A percentile compares a stretch with the other conserved stretches of the same genome.
phyloP scores from a whole-genome alignment of 2,329 filamentous ascomycete genomes.

The Colletotrichum cuscutae region DNA sequence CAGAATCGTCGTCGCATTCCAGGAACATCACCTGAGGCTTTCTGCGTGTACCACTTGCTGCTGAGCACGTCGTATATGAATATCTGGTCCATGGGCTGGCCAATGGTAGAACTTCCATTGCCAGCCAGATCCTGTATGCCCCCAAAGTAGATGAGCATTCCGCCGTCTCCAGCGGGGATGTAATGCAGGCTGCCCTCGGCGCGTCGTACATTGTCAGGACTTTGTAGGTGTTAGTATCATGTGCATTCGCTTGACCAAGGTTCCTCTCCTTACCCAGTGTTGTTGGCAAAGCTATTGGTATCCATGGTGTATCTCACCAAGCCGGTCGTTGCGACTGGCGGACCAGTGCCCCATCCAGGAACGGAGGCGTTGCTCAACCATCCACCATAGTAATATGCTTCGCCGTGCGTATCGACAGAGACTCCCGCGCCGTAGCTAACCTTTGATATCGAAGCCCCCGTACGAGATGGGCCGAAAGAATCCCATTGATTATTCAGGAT shows the following conservation, averaged over 20 bases:
- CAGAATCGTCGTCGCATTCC: slow-evolving; percentile 67
- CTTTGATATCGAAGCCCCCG: slow-evolving; percentile 49
- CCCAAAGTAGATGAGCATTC: slow-evolving; percentile 71
- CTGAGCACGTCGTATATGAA: slow-evolving; percentile 70
- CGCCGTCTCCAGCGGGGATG: slow-evolving; percentile 67
- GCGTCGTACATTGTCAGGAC: slow-evolving; percentile 60
- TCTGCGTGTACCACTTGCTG: slow-evolving; percentile 69
- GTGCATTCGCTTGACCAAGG: neutral
- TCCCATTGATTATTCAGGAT: slow-evolving; percentile 67
- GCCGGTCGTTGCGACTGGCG: slow-evolving; percentile 58
- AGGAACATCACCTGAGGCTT: slow-evolving; percentile 63
- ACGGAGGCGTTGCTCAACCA: slow-evolving; percentile 67
- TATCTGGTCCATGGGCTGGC: slow-evolving; percentile 60
- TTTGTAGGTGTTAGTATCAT: neutral
- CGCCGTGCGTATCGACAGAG: slow-evolving; percentile 62
- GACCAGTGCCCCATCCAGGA: slow-evolving; percentile 58
- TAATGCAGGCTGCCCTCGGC: slow-evolving; percentile 71
- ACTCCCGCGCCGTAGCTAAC: slow-evolving; percentile 68
- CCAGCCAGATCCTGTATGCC: slow-evolving; percentile 60
- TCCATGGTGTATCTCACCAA: slow-evolving; percentile 68
- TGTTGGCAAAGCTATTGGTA: slow-evolving; percentile 60
- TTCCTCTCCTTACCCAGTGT: slow-evolving; percentile 49
- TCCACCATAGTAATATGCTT: slow-evolving; percentile 72
- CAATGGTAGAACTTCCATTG: slow-evolving; percentile 57
- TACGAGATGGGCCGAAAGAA: slow-evolving; percentile 50